Evolutionary conservation across 2,329 filamentous ascomycete genomes (phyloP).

Genomic region (Trichoderma citrinoviride): DNA sequence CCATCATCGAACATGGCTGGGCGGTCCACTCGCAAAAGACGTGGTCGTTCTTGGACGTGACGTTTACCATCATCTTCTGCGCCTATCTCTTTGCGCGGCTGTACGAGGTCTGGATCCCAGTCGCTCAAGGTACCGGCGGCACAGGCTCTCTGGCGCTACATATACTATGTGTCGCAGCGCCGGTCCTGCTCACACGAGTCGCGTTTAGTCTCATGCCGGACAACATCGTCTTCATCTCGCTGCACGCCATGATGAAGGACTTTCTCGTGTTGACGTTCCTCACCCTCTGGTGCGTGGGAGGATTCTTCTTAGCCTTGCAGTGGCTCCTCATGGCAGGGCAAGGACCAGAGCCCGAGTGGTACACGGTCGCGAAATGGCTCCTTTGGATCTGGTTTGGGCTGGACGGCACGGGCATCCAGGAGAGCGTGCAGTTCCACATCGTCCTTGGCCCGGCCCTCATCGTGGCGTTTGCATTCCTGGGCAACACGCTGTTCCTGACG

Average conservation of each 20-base stretch:
- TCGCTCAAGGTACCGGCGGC: constrained; percentile 33
- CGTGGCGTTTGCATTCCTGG: constrained; percentile 70
- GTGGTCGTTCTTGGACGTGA: constrained; percentile 73
- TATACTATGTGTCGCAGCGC: constrained; percentile 64
- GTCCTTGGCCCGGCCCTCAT: constrained; percentile 66
- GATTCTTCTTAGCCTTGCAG: constrained; percentile 66
- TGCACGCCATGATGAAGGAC: constrained; percentile 72
- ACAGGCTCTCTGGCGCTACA: constrained; percentile 52
- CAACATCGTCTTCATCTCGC: constrained; percentile 71
- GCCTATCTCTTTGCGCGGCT: constrained; percentile 60
- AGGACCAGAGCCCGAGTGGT: constrained; percentile 37
- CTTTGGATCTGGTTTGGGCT: constrained; percentile 78
- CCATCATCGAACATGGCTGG: constrained; percentile 63
- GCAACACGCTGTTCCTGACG: constrained; percentile 72
- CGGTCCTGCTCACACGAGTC: constrained; percentile 66
- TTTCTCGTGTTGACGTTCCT: constrained; percentile 66
- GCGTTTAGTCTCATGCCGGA: constrained; percentile 73
- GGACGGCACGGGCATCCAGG: constrained; percentile 57
- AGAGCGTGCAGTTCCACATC: constrained; percentile 59
- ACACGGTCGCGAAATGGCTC: constrained; percentile 71
- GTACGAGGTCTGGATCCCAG: constrained; percentile 49
- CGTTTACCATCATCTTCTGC: constrained; percentile 61
- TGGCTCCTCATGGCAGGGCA: constrained; percentile 52
- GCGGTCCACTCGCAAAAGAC: constrained; percentile 71
- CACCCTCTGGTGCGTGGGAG: constrained; percentile 66